These are phyloP conservation scores for Leishmania tropica DNA, from an alignment of 208 protist species.

Conservation along the genomic window DNA sequence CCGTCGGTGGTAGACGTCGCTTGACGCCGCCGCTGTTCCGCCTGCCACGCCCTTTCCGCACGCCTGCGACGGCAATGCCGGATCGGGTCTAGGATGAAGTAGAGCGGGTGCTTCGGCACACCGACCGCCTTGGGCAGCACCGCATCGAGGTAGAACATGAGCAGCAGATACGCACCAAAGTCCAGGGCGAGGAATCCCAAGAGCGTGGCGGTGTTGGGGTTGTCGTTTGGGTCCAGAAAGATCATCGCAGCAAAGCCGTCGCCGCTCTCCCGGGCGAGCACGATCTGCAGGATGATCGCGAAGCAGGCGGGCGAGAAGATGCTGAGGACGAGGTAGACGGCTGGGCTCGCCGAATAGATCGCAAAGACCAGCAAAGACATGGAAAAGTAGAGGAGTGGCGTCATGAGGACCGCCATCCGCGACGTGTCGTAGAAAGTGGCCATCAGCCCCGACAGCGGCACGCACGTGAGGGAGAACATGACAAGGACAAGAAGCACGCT, in stretches of 20 bases:
- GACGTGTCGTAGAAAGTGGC: constrained; percentile 68
- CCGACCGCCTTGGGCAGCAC: constrained; percentile 67
- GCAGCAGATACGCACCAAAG: constrained; percentile 54
- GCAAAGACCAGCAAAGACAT: constrained; percentile 28
- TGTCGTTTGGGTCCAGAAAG: background rate
- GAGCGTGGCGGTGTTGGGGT: constrained; percentile 10
- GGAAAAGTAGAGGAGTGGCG: constrained; percentile 74
- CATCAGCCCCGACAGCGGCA: constrained; percentile 52
- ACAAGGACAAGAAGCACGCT: constrained; percentile 59
- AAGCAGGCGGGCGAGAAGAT: constrained; percentile 53
- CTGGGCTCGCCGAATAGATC: background rate
- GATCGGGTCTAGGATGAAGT: constrained; percentile 52
- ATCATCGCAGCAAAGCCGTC: constrained; percentile 5
- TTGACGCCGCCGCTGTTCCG: background rate
- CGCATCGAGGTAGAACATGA: constrained; percentile 77
- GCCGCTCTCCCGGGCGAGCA: constrained; percentile 33
- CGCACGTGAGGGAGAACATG: constrained; percentile 48
- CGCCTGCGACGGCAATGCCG: constrained; percentile 21
- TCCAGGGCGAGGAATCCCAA: constrained; percentile 32
- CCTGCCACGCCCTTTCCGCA: background rate
- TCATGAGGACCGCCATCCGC: constrained; percentile 50
- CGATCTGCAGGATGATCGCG: constrained; percentile 20
- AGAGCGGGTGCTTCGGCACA: constrained; percentile 45
- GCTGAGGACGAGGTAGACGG: constrained; percentile 10
- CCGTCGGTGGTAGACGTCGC: background rate